These are phyloP conservation scores for Meredithiella fracta DNA, from an alignment of 2,329 filamentous ascomycete genomes.

Conservation along the genomic window DNA sequence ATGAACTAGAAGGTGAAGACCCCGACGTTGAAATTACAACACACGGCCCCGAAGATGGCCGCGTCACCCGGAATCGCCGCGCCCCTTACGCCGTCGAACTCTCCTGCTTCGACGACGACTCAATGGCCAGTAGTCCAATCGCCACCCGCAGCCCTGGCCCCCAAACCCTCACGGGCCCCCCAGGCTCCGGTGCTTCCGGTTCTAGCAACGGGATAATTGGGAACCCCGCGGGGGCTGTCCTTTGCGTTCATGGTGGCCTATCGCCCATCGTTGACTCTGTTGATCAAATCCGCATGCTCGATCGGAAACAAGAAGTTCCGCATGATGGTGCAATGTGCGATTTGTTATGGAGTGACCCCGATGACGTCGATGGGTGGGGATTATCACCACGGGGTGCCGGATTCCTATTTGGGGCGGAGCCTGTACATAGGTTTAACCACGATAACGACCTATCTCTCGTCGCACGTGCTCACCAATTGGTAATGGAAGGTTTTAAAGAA, in stretches of 20 bases:
- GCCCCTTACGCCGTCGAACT: not conserved
- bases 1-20: slow-evolving; percentile 41
- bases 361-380: slow-evolving; percentile 96
- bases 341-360: slow-evolving; percentile 91
- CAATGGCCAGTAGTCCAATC: slow-evolving; percentile 14
- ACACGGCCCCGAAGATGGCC: slow-evolving; percentile 64
- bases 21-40: slow-evolving; percentile 85
- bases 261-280: slow-evolving; percentile 83
- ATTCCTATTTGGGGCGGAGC: slow-evolving; percentile 88
- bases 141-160: not conserved
- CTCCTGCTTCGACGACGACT: not conserved
- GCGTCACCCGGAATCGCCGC: slow-evolving; percentile 21
- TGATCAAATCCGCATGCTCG: slow-evolving; percentile 86
- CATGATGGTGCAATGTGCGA: slow-evolving; percentile 99
- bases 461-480: slow-evolving; percentile 85
- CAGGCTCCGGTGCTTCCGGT: slow-evolving; percentile 63
- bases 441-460: slow-evolving; percentile 84
- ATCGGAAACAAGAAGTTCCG: slow-evolving; percentile 94
- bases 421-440: slow-evolving; percentile 92
- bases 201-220: slow-evolving; percentile 42
- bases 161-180: slow-evolving; percentile 42
- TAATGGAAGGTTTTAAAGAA: slow-evolving; percentile 99
- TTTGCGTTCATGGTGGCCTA: slow-evolving; percentile 90
- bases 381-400: slow-evolving; percentile 85
- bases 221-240: slow-evolving; percentile 63